phyloP scores from a whole-genome alignment of 2,329 filamentous ascomycete species.

The Uncinocarpus reesii region DNA sequence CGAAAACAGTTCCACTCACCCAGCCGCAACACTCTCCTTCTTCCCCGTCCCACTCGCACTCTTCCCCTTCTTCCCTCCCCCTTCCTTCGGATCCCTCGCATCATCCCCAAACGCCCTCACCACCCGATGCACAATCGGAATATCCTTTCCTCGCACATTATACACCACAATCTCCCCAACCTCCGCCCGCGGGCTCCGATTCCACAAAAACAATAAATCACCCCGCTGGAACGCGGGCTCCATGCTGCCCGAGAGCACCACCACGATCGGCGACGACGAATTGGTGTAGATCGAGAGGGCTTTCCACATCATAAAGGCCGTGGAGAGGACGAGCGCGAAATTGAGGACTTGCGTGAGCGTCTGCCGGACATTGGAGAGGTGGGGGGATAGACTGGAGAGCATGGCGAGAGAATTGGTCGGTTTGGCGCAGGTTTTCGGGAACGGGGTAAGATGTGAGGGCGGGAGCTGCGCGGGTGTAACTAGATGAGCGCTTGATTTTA shows the following conservation, averaged over 20 bases:
- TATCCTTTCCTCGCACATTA: slow-evolving; percentile 86
- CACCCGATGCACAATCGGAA: slow-evolving; percentile 91
- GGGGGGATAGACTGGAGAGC: slow-evolving; percentile 53
- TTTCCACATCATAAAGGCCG: slow-evolving; percentile 94
- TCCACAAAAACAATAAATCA: slow-evolving; percentile 56
- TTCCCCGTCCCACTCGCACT: slow-evolving; percentile 7
- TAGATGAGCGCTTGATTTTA: neutral
- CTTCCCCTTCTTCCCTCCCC: slow-evolving; percentile 19
- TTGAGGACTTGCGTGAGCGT: slow-evolving; percentile 73
- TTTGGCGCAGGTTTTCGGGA: slow-evolving; percentile 13
- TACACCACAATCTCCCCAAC: slow-evolving; percentile 67
- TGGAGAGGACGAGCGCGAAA: slow-evolving; percentile 80
- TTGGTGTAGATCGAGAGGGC: slow-evolving; percentile 69
- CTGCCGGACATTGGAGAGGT: slow-evolving; percentile 61
- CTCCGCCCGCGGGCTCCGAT: slow-evolving; percentile 50
- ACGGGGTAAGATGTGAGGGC: slow-evolving; percentile 32
- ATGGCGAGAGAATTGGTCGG: slow-evolving; percentile 37
- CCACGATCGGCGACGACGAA: slow-evolving; percentile 59
- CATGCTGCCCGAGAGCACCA: slow-evolving; percentile 58
- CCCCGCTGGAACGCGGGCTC: slow-evolving; percentile 57
- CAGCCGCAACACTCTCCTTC: slow-evolving; percentile 9
- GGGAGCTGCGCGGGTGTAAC: slow-evolving; percentile 39
- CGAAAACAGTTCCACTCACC: slow-evolving; percentile 10
- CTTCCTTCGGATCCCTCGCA: slow-evolving; percentile 28
- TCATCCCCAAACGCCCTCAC: slow-evolving; percentile 56